Conservation (phyloP, 768 basidiomycete species). For the Asterophora parasitica region DNA sequence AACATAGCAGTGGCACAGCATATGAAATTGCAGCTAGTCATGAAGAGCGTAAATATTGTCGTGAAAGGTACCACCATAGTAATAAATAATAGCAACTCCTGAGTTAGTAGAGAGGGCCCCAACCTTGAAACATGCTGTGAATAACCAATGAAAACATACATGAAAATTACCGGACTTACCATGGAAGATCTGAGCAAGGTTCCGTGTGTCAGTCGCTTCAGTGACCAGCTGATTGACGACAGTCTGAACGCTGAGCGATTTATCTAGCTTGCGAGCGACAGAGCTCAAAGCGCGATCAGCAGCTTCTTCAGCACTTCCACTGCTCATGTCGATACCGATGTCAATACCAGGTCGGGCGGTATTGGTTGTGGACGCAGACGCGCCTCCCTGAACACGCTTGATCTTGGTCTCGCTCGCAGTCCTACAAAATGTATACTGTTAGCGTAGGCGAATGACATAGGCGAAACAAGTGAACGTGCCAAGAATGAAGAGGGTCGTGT, state of each 20-base stretch:
- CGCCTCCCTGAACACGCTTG: conserved; percentile 51
- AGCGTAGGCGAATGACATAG: no score
- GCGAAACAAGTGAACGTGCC: conserved; percentile 38
- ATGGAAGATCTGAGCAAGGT: conserved; percentile 72
- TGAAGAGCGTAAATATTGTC: no score
- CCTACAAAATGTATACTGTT: conserved; percentile 33
- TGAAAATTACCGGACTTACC: conserved; percentile 38
- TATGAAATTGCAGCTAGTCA: no score
- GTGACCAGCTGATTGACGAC: conserved; percentile 91
- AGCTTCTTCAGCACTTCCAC: conserved; percentile 72
- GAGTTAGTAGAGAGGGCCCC: conserved; percentile 10
- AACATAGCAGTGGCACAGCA: no score
- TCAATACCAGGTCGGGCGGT: conserved; percentile 33
- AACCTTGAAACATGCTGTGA: not conserved
- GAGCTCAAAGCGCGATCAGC: conserved; percentile 84
- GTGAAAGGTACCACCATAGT: no score
- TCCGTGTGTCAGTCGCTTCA: conserved; percentile 73
- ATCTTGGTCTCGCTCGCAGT: conserved; percentile 75
- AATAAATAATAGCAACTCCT: no score
- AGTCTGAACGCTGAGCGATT: conserved; percentile 83
- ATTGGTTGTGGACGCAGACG: conserved; percentile 23
- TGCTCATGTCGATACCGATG: conserved; percentile 57
- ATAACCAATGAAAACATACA: not conserved
- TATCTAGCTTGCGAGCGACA: conserved; percentile 80
- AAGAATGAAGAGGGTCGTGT: conserved; percentile 90